Evolutionary conservation across 805 yeast genomes (phyloP), one percentile per base, ranked within the genome.

Genomic region (Torulaspora quercuum): DNA sequence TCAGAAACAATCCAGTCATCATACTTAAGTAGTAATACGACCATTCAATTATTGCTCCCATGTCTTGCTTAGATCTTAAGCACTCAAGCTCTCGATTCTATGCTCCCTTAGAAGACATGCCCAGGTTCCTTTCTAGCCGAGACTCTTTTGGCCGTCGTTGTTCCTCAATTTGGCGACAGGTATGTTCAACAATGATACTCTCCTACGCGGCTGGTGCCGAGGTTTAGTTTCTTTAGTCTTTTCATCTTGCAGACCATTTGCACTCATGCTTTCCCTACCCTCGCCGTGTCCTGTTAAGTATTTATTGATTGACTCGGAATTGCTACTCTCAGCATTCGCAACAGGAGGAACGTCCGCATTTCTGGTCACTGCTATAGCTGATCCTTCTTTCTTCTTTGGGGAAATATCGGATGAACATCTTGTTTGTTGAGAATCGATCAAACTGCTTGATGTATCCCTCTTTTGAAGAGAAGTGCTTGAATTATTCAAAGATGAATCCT

Each of bases 91-190:
- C n/a, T n/a, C n/a, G n/a, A n/a, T n/a, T n/a, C n/a, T n/a, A n/a
- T n/a, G n/a, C n/a, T n/a, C n/a, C n/a, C n/a, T n/a, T n/a, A n/a
- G n/a, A n/a, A n/a, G n/a, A n/a, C n/a, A n/a, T n/a, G n/a, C n/a
- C n/a, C n/a, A n/a, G n/a, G n/a, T n/a, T n/a, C n/a, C n/a, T n/a
- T n/a, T n/a, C n/a, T n/a, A n/a, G n/a, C n/a, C n/a, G n/a, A n/a
- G n/a, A n/a, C n/a, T n/a, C n/a, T n/a, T n/a, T n/a, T n/a, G 40
- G 12, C 14, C 16, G 11, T 29, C 37, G 15, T 41, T 35, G n/a
- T 45, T 36, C 33, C 62, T 49, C 22, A 55, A 39, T 39, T 47
- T 59, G 17, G 61, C 45, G 26, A 48, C 54, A 33, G 55, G 64
- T 41, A 48, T 55, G 39, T 50, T 53, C 18, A 53, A 37, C 8